Evolutionary conservation across 2,329 filamentous ascomycete species (phyloP).

Genomic region (Stachybotrys elegans): DNA sequence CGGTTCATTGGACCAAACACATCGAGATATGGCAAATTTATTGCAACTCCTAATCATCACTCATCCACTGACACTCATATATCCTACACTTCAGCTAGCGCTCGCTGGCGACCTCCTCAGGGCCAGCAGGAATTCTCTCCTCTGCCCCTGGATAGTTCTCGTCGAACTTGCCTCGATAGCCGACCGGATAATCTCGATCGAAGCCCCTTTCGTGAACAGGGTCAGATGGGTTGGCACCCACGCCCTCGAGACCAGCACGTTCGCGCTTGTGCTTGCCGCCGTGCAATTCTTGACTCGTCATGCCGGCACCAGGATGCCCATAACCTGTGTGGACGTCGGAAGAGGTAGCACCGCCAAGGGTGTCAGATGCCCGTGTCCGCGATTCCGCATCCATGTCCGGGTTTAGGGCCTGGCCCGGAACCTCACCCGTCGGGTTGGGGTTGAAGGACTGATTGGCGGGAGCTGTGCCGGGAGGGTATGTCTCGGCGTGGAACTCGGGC

Average conservation of each 20-base stretch:
- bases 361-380: slow-evolving; percentile 27
- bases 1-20: no score
- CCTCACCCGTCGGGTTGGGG: slow-evolving; percentile 30
- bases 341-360: slow-evolving; percentile 39
- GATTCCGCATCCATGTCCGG: slow-evolving; percentile 16
- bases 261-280: slow-evolving; percentile 33
- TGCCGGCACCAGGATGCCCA: slow-evolving; percentile 38
- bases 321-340: slow-evolving; percentile 35
- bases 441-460: slow-evolving; percentile 39
- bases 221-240: slow-evolving; percentile 25
- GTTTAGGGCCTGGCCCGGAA: slow-evolving; percentile 29
- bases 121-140: slow-evolving; percentile 14
- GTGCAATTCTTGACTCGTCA: slow-evolving; percentile 35
- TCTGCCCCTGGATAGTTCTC: slow-evolving; percentile 15
- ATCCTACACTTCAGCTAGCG: no score
- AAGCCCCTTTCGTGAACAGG: slow-evolving; percentile 22
- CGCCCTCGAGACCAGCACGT: slow-evolving; percentile 31
- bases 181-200: slow-evolving; percentile 20
- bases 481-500: slow-evolving; percentile 61
- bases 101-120: slow-evolving; percentile 17
- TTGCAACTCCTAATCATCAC: no score
- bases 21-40: no score
- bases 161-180: slow-evolving; percentile 11
- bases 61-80: no score
- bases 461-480: slow-evolving; percentile 57